Evolutionary conservation across 225 moss, liverwort and hornwort species (phyloP).

Genomic region (Neckera pumila): DNA sequence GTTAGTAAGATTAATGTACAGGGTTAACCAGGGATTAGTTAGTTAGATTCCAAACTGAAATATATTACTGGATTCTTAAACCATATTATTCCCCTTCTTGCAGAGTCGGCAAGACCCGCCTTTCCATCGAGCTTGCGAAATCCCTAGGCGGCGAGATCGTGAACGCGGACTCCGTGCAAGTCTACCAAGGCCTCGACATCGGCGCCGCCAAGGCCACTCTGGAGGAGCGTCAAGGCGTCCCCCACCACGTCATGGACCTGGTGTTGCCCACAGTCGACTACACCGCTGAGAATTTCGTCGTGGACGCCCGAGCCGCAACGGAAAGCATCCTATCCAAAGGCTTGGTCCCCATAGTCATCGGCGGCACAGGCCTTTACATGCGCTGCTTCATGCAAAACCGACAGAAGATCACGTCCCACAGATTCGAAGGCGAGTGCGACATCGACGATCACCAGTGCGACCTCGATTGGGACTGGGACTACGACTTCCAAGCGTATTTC

Average conservation of each 20-base stretch:
- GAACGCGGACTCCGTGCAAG: slow-evolving; percentile 20
- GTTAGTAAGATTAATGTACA: too few relatives aligned
- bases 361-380: slow-evolving; percentile 18
- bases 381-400: slow-evolving; percentile 9
- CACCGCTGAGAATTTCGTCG: slow-evolving; percentile 3
- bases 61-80: too few relatives aligned
- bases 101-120: slow-evolving; percentile 35
- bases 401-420: neutral
- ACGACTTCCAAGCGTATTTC: slow-evolving; percentile 20
- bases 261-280: slow-evolving; percentile 18
- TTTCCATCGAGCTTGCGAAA: slow-evolving; percentile 34
- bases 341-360: slow-evolving; percentile 1
- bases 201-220: slow-evolving; percentile 18
- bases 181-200: slow-evolving; percentile 18
- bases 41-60: neutral
- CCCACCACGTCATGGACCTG: slow-evolving; percentile 38
- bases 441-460: neutral
- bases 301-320: neutral
- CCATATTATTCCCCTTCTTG: neutral
- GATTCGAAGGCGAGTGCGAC: neutral
- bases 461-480: neutral
- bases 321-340: neutral
- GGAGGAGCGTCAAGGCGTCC: slow-evolving; percentile 17
- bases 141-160: slow-evolving; percentile 16
- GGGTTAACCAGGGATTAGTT: neutral